phyloP scores from a whole-genome alignment of 192 early-diverging fungal species.

The Coemansia biformis region DNA sequence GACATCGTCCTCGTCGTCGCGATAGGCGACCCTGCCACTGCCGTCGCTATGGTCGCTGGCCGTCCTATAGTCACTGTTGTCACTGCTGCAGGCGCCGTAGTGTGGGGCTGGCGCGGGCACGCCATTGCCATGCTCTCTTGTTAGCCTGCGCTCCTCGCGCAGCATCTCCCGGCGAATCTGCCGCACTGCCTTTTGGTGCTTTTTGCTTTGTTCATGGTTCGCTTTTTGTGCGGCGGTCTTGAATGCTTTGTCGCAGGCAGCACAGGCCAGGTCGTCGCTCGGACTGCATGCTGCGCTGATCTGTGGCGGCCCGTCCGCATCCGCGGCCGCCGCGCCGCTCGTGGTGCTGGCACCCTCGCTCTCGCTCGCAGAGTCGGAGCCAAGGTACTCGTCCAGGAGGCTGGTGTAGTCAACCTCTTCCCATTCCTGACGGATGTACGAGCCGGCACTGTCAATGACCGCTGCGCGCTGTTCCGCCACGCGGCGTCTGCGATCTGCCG shows the following conservation, averaged over 20 bases:
- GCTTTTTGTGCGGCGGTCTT: constrained; percentile 71
- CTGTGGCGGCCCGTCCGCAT: constrained; percentile 15
- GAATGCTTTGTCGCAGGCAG: constrained; percentile 85
- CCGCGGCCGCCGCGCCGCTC: background rate
- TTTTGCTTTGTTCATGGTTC: constrained; percentile 84
- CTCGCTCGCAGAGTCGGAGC: constrained; percentile 25
- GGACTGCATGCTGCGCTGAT: constrained; percentile 26
- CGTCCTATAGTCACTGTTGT: background rate
- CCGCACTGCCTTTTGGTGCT: constrained; percentile 76
- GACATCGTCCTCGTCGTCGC: constrained; percentile 7
- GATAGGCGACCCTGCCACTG: background rate
- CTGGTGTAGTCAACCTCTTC: constrained; percentile 54
- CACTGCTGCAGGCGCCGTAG: no score
- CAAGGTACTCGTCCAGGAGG: constrained; percentile 40
- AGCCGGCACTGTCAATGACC: constrained; percentile 45
- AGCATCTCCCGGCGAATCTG: constrained; percentile 70
- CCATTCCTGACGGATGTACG: constrained; percentile 73
- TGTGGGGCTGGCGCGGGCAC: no score
- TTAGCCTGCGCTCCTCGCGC: constrained; percentile 55
- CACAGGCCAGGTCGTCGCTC: constrained; percentile 65
- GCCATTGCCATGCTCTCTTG: constrained; percentile 10
- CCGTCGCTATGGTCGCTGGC: background rate
- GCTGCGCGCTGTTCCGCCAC: constrained; percentile 56
- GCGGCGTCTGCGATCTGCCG: constrained; percentile 58
- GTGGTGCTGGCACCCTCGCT: no score